These are phyloP conservation scores for Ustilaginoidea virens DNA, from an alignment of 2,329 filamentous ascomycete species.

Conservation along the genomic window DNA sequence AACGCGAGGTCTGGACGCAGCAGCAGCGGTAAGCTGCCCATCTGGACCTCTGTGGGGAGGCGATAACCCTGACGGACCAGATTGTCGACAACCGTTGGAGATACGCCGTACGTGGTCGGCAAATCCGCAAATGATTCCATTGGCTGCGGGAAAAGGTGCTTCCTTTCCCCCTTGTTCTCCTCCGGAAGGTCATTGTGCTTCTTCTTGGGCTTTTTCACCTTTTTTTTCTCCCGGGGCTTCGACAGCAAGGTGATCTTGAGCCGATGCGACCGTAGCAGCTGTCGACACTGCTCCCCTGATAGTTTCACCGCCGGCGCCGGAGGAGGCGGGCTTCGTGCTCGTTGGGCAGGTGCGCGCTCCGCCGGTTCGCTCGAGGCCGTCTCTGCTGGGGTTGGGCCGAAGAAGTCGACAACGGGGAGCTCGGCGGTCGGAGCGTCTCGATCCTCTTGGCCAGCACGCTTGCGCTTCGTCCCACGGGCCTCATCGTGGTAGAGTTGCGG, in stretches of 20 bases:
- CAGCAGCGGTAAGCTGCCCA: slow-evolving; percentile 69
- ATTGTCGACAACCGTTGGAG: slow-evolving; percentile 60
- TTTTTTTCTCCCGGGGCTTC: slow-evolving; percentile 24
- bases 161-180: slow-evolving; percentile 35
- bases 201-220: slow-evolving; percentile 39
- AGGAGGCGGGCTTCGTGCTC: slow-evolving; percentile 13
- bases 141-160: slow-evolving; percentile 62
- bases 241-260: slow-evolving; percentile 72
- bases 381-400: slow-evolving; percentile 31
- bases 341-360: slow-evolving; percentile 10
- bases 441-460: slow-evolving; percentile 27
- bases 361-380: slow-evolving; percentile 16
- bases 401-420: slow-evolving; percentile 41
- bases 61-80: slow-evolving; percentile 71
- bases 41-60: slow-evolving; percentile 84
- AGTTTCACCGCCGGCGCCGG: slow-evolving; percentile 23
- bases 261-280: slow-evolving; percentile 63
- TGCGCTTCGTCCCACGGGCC: slow-evolving; percentile 37
- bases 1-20: slow-evolving; percentile 41
- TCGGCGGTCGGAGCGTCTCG: slow-evolving; percentile 14
- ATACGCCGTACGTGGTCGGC: slow-evolving; percentile 54
- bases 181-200: slow-evolving; percentile 30
- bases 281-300: slow-evolving; percentile 56
- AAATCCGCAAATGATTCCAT: slow-evolving; percentile 64
- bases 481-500: slow-evolving; percentile 56